These are phyloP conservation scores for Acrocalymma vagum DNA, from an alignment of 2,329 filamentous ascomycete genomes.

Conservation along the genomic window DNA sequence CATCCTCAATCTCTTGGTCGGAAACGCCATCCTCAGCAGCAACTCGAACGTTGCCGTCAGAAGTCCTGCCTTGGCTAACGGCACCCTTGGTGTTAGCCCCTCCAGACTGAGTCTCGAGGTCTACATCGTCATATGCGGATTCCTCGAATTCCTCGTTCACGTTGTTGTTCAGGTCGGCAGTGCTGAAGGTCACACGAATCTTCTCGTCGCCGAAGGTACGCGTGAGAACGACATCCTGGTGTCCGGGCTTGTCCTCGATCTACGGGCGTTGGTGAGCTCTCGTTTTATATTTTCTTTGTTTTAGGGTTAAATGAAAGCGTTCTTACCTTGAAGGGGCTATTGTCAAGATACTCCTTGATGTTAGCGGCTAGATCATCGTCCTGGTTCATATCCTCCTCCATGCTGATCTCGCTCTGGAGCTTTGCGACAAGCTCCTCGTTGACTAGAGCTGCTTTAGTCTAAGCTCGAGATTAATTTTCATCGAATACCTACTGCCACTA, in stretches of 20 bases:
- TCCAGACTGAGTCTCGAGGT: slow-evolving; percentile 59
- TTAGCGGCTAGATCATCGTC: slow-evolving; percentile 76
- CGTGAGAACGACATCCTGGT: slow-evolving; percentile 86
- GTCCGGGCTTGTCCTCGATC: slow-evolving; percentile 78
- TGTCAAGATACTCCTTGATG: slow-evolving; percentile 88
- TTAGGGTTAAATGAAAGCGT: not conserved
- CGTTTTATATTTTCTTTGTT: not conserved
- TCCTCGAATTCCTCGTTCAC: slow-evolving; percentile 57
- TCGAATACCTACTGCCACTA: slow-evolving; percentile 26
- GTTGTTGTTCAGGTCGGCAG: slow-evolving; percentile 75
- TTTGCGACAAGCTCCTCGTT: slow-evolving; percentile 87
- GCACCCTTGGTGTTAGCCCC: slow-evolving; percentile 65
- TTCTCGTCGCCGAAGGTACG: slow-evolving; percentile 88
- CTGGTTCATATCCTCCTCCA: slow-evolving; percentile 83
- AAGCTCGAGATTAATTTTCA: not conserved
- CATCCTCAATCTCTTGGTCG: slow-evolving; percentile 66
- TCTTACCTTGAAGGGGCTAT: slow-evolving; percentile 79
- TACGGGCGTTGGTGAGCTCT: slow-evolving; percentile 31
- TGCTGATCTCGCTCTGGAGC: slow-evolving; percentile 65
- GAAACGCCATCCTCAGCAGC: slow-evolving; percentile 65
- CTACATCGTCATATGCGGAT: slow-evolving; percentile 47
- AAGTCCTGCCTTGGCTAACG: slow-evolving; percentile 62
- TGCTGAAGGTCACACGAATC: slow-evolving; percentile 86
- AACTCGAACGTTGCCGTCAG: slow-evolving; percentile 62
- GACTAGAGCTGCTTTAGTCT: slow-evolving; percentile 30